These are phyloP conservation scores for Salix brachista DNA, from an alignment of 345 rosid species.

Conservation along the genomic window DNA sequence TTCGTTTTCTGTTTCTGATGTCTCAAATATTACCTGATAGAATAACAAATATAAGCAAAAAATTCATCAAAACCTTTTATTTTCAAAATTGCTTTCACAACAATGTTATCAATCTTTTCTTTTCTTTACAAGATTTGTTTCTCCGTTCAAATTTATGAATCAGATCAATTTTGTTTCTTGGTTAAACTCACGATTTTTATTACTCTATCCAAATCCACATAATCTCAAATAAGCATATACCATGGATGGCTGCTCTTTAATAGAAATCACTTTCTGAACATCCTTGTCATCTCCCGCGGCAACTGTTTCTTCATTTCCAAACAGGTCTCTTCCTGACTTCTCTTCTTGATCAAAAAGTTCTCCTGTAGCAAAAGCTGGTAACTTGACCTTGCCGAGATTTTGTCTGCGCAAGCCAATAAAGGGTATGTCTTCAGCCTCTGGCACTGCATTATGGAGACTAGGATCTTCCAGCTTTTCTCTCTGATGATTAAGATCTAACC, in stretches of 20 bases:
- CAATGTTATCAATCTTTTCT: neutral
- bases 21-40: constrained; percentile 34
- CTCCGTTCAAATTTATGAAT: neutral
- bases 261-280: constrained; percentile 13
- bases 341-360: constrained; percentile 11
- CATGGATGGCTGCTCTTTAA: constrained; percentile 31
- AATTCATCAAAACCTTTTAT: neutral
- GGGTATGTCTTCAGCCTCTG: constrained; percentile 20
- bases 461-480: constrained; percentile 43
- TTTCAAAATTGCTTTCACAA: neutral
- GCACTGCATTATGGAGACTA: constrained; percentile 30
- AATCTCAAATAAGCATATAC: constrained; percentile 30
- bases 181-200: too few species aligned
- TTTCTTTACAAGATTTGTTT: neutral
- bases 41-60: constrained; percentile 11
- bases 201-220: neutral
- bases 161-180: neutral
- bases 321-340: constrained; percentile 7
- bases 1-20: too few species aligned
- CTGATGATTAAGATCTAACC: constrained; percentile 37
- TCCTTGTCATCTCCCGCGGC: constrained; percentile 16
- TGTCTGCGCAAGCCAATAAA: constrained; percentile 3
- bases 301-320: constrained; percentile 17
- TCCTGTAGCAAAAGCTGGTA: neutral
- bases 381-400: neutral